phyloP scores from a whole-genome alignment of 495 filamentous ascomycete species.

The Halenospora varia region DNA sequence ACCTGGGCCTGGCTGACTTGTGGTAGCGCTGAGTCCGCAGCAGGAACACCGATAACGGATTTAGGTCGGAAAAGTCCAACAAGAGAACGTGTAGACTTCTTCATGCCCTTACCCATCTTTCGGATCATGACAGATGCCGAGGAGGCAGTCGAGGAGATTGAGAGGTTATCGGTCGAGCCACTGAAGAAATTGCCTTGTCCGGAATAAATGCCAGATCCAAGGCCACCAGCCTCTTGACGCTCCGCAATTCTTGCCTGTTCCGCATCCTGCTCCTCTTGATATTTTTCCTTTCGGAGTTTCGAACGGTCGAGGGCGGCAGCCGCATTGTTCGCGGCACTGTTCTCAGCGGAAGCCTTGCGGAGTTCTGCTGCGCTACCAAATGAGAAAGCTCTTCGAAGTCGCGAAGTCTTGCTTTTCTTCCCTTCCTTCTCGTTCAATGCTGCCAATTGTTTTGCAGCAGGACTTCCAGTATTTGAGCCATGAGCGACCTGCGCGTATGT shows the following conservation, averaged over 20 bases:
- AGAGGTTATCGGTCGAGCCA: constrained; percentile 93
- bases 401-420: constrained; percentile 73
- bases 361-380: constrained; percentile 96
- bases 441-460: constrained; percentile 74
- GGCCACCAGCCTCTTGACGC: constrained; percentile 84
- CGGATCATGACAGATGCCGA: constrained; percentile 99
- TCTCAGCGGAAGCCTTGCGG: constrained; percentile 68
- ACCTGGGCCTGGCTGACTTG: constrained; percentile 73
- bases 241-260: constrained; percentile 88
- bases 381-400: constrained; percentile 88
- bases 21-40: constrained; percentile 59
- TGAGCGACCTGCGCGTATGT: constrained; percentile 30
- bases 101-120: constrained; percentile 98
- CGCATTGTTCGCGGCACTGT: constrained; percentile 33
- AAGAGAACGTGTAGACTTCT: constrained; percentile 82
- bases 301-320: constrained; percentile 50
- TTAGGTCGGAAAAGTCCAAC: constrained; percentile 95
- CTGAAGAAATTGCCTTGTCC: constrained; percentile 82
- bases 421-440: constrained; percentile 73
- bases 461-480: constrained; percentile 40
- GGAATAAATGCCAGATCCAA: constrained; percentile 91
- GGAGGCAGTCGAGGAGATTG: constrained; percentile 94
- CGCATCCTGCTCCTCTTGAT: constrained; percentile 69
- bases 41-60: constrained; percentile 74
- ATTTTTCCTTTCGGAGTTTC: constrained; percentile 65